phyloP scores from a whole-genome alignment of 1,139 yeast genomes.

The Yamadazyma atmosphaerica region DNA sequence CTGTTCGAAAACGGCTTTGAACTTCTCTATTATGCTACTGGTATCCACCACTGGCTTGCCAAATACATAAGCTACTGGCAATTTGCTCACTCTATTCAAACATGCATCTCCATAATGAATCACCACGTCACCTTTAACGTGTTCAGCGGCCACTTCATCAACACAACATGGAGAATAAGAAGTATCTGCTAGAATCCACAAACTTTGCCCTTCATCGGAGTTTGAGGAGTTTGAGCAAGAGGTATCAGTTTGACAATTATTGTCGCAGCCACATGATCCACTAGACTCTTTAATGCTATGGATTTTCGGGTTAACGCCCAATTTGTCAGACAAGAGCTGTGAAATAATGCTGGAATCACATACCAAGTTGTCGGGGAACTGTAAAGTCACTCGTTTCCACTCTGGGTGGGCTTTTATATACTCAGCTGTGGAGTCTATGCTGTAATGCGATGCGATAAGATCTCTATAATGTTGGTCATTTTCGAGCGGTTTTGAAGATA shows the following conservation, averaged over 20 bases:
- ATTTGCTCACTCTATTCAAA: slow-evolving; percentile 68
- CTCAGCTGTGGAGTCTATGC: slow-evolving; percentile 44
- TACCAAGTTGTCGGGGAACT: slow-evolving; percentile 82
- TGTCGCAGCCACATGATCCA: neutral
- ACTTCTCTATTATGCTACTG: slow-evolving; percentile 28
- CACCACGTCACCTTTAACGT: slow-evolving; percentile 80
- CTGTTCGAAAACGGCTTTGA: slow-evolving; percentile 36
- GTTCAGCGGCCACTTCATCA: slow-evolving; percentile 96
- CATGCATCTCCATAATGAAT: slow-evolving; percentile 97
- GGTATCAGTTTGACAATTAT: neutral
- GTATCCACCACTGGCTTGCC: slow-evolving; percentile 61
- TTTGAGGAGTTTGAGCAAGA: neutral
- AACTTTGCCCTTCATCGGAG: slow-evolving; percentile 7
- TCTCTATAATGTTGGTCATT: slow-evolving; percentile 17
- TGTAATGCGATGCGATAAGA: slow-evolving; percentile 51
- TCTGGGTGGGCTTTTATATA: slow-evolving; percentile 29
- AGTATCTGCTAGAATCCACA: slow-evolving; percentile 87
- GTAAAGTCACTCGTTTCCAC: slow-evolving; percentile 67
- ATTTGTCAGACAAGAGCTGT: slow-evolving; percentile 49
- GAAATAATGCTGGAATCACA: slow-evolving; percentile 77
- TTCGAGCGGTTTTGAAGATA: slow-evolving; percentile 22
- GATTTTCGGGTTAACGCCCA: too few species aligned
- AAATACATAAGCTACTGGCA: slow-evolving; percentile 76
- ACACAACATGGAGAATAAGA: slow-evolving; percentile 95
- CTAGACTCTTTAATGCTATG: too few species aligned